Evolutionary conservation across 257 asterid genomes (phyloP).

Genomic region (Solanum piurae): DNA sequence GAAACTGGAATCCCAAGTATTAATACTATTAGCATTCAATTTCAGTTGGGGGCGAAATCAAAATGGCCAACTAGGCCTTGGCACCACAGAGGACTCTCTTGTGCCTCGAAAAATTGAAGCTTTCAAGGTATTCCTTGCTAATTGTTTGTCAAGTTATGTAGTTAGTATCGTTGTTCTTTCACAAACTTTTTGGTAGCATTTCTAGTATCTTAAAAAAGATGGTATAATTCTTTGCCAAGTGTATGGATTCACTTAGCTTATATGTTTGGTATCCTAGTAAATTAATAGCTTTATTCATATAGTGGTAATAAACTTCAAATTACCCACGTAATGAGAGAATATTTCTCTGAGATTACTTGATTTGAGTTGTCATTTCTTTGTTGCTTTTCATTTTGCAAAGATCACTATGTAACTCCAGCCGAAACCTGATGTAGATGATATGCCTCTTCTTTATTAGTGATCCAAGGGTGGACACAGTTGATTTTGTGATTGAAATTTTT

Average conservation of each 20-base stretch:
- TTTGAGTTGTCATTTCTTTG: neutral
- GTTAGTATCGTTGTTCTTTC: neutral
- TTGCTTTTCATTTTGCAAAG: neutral
- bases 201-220: neutral
- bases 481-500: neutral
- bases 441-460: neutral
- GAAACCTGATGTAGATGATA: neutral
- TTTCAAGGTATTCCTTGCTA: constrained; percentile 52
- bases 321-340: neutral
- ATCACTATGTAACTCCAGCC: neutral
- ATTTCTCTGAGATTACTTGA: neutral
- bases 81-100: constrained; percentile 83
- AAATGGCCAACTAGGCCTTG: constrained; percentile 98
- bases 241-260: neutral
- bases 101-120: constrained; percentile 80
- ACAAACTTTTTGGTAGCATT: neutral
- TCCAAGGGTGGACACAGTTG: neutral
- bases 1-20: neutral
- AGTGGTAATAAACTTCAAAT: neutral
- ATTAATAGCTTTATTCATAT: neutral
- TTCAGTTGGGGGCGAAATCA: constrained; percentile 98
- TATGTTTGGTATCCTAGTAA: neutral
- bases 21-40: neutral
- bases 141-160: neutral
- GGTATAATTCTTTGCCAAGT: neutral